phyloP scores from a whole-genome alignment of 208 protist genomes.

The Zelonia costaricensis region DNA sequence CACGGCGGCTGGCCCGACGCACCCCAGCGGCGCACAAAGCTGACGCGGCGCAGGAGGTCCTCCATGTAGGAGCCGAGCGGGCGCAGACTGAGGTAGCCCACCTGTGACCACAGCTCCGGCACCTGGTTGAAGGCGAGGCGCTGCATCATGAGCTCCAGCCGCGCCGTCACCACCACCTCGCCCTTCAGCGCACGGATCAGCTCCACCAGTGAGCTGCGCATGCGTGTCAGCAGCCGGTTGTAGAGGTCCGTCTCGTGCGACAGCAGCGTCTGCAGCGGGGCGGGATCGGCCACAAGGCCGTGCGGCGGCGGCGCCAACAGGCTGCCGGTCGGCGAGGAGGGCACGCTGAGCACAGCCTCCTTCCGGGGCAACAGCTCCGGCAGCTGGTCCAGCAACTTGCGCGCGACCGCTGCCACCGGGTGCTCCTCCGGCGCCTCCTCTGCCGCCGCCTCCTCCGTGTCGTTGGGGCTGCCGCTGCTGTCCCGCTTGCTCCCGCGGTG shows the following conservation, averaged over 20 bases:
- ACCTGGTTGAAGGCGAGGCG: constrained; percentile 87
- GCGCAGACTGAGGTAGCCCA: constrained; percentile 94
- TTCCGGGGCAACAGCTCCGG: constrained; percentile 40
- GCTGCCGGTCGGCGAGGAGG: constrained; percentile 8
- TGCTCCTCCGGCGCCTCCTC: constrained; percentile 22
- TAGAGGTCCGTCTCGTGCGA: constrained; percentile 91
- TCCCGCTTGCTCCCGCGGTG: constrained; percentile 37
- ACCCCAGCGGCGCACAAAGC: constrained; percentile 93
- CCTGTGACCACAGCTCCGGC: constrained; percentile 88
- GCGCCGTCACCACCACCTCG: constrained; percentile 85
- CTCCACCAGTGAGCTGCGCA: constrained; percentile 56
- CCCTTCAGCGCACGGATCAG: constrained; percentile 83
- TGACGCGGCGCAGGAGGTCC: constrained; percentile 88
- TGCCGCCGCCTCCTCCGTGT: constrained; percentile 14
- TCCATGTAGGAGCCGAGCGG: constrained; percentile 94
- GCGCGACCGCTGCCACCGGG: constrained; percentile 52
- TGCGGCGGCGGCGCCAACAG: background rate
- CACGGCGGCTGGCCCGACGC: constrained; percentile 80
- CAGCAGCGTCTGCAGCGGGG: constrained; percentile 82
- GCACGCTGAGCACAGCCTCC: constrained; percentile 38
- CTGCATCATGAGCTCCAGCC: constrained; percentile 78
- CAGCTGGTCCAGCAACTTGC: constrained; percentile 61
- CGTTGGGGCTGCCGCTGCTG: constrained; percentile 41
- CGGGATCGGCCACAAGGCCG: constrained; percentile 41
- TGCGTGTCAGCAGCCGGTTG: constrained; percentile 68